A percentile compares a stretch with the other conserved stretches of the same genome.
Conservation (phyloP, 2,329 filamentous ascomycete species). For the Bipolaris sorokiniana region DNA sequence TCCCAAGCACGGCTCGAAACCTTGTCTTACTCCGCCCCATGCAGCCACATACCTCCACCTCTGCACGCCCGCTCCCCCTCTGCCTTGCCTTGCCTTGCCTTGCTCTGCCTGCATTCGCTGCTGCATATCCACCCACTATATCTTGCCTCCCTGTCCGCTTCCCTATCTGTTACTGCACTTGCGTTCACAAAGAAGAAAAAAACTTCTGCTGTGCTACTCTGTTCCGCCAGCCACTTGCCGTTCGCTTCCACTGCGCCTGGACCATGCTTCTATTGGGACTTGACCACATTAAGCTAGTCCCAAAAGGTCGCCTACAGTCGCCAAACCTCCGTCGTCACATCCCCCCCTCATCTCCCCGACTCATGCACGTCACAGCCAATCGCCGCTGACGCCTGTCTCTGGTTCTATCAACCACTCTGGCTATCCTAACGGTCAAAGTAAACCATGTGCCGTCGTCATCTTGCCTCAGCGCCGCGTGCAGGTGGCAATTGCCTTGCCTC, state of each 20-base stretch:
- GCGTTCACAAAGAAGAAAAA: not conserved
- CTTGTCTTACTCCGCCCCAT: slow-evolving; percentile 13
- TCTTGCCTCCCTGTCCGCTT: slow-evolving; percentile 18
- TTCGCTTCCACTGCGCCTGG: slow-evolving; percentile 13
- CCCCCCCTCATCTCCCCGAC: slow-evolving; percentile 47
- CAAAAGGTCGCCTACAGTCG: slow-evolving; percentile 21
- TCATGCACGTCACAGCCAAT: slow-evolving; percentile 36
- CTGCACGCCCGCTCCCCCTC: not conserved
- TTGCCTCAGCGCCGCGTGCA: slow-evolving; percentile 10
- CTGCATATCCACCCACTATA: not conserved
- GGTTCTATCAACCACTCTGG: slow-evolving; percentile 22
- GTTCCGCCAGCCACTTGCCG: slow-evolving; percentile 16
- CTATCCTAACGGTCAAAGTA: slow-evolving; percentile 10
- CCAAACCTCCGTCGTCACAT: slow-evolving; percentile 39
- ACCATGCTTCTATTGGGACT: slow-evolving; percentile 17
- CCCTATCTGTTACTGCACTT: slow-evolving; percentile 8
- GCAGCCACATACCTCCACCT: slow-evolving; percentile 12
- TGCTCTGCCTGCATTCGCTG: slow-evolving; percentile 15
- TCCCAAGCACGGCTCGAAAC: slow-evolving; percentile 34
- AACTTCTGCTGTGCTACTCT: slow-evolving; percentile 12
- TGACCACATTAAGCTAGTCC: slow-evolving; percentile 23
- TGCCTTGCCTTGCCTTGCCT: not conserved
- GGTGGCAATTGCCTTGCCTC: slow-evolving; percentile 2
- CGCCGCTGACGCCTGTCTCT: slow-evolving; percentile 11
- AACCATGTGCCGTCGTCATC: slow-evolving; percentile 6